These are phyloP conservation scores for Gossypium herbaceum DNA, from an alignment of 345 rosid genomes.

Conservation along the genomic window DNA sequence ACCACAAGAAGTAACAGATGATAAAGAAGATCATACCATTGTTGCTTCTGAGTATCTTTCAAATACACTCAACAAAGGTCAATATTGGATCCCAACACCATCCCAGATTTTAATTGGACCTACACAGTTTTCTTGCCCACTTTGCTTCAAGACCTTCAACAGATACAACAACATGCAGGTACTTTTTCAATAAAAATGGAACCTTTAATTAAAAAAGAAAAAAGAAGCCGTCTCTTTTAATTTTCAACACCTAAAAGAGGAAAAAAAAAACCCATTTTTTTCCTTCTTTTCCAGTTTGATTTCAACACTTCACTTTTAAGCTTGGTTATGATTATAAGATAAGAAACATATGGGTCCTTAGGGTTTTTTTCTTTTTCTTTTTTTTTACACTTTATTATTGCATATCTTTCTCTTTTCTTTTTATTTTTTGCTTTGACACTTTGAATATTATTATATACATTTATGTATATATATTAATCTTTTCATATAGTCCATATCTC, in stretches of 20 bases:
- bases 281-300: slow-evolving; percentile 31
- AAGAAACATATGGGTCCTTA: slow-evolving; percentile 25
- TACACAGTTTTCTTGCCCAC: slow-evolving; percentile 95
- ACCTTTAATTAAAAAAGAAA: slow-evolving; percentile 15
- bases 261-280: slow-evolving; percentile 18
- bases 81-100: slow-evolving; percentile 99
- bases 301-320: slow-evolving; percentile 15
- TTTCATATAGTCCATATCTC: slow-evolving; percentile 4
- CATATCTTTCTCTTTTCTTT: slow-evolving; percentile 14
- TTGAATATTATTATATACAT: neutral
- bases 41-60: slow-evolving; percentile 32
- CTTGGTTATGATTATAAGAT: slow-evolving; percentile 16
- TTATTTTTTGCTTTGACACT: slow-evolving; percentile 18
- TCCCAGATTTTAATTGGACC: slow-evolving; percentile 97
- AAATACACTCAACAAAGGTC: slow-evolving; percentile 55
- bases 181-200: neutral
- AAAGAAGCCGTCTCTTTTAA: slow-evolving; percentile 23
- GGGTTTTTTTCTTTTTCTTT: slow-evolving; percentile 22
- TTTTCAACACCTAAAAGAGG: slow-evolving; percentile 23
- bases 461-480: neutral
- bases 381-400: slow-evolving; percentile 18
- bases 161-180: slow-evolving; percentile 99
- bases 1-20: slow-evolving; percentile 10
- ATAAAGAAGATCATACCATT: slow-evolving; percentile 40
- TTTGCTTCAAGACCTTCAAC: slow-evolving; percentile 98